Base-by-base conservation (phyloP, 768 basidiomycete species). In the Rhizopogon rudus region DNA sequence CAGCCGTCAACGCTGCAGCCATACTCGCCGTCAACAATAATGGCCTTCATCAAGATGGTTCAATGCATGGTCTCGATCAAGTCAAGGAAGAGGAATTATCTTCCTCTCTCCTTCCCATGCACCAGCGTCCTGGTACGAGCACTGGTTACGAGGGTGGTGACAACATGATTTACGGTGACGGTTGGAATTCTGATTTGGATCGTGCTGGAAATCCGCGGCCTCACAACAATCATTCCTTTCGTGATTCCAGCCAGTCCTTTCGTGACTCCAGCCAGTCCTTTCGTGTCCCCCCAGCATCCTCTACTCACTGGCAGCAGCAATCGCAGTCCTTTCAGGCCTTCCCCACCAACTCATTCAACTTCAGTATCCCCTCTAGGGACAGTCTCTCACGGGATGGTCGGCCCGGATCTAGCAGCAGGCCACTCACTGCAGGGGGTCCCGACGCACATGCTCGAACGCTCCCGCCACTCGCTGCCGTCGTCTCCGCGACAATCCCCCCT, bases 261-360 rank as follows among this genome's bases (percentile, higher is more conserved):
- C 85, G 82, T 80, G 82, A 82, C 77, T 75, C 83, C 80, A 74
- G 78, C 81, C 86, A 87, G 83, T 87, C 86, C 86, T 87, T 87
- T 86, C 86, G 83, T 84, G 77, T 71, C 79, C 77, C 80, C 69
- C 66, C 77, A 61, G 57, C 75, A 67, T 68, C 76, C 54, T 59
- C 73, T 64, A 25, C 73, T 63, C 61, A 77, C 69, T 54, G 65
- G 52, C 74, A 66, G 55, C 73, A 71, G 65, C 77, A 75, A 66
- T 73, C 72, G 75, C 84, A 86, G 78, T 85, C 85, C 82, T 87
- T 84, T 85, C 85, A 80, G 77, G 63, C 76, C 80, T 75, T 77
- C 76, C 44, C 77, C 64, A 42, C 76, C 75, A 66, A 66, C 67
- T 1, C 75, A 70, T 74, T 78, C 77, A 71, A 71, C 71, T 68